Evolutionary conservation across 495 filamentous ascomycete species (phyloP).

Genomic region (Hypoxylon fuscum): DNA sequence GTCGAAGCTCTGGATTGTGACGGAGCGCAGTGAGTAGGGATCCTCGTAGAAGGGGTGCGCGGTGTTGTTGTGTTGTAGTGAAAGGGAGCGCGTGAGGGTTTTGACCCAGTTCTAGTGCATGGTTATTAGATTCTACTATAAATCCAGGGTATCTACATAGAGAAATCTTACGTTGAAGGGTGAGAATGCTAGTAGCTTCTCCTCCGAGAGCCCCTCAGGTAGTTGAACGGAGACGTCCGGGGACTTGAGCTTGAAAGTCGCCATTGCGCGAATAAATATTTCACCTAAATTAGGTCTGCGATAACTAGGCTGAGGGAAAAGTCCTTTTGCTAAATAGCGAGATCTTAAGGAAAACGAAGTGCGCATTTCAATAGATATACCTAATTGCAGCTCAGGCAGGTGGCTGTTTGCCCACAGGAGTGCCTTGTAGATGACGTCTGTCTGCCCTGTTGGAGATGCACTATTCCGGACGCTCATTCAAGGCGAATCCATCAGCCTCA

Average conservation of each 20-base stretch:
- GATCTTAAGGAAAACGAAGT: not conserved
- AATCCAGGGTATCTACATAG: not conserved
- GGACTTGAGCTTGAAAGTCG: slow-evolving; percentile 59
- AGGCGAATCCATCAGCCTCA: too few species aligned
- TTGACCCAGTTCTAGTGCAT: slow-evolving; percentile 68
- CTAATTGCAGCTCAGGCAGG: too few species aligned
- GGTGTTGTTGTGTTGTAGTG: slow-evolving; percentile 62
- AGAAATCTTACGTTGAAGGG: slow-evolving; percentile 65
- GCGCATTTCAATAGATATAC: not conserved
- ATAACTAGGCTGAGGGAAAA: not conserved
- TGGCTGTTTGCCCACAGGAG: too few species aligned
- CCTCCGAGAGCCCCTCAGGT: slow-evolving; percentile 64
- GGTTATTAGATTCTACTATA: slow-evolving; percentile 2
- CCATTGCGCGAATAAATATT: slow-evolving; percentile 39
- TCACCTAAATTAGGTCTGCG: not conserved
- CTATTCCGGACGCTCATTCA: too few species aligned
- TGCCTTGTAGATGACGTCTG: too few species aligned
- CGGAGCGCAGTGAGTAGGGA: slow-evolving; percentile 74
- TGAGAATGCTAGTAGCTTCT: slow-evolving; percentile 73
- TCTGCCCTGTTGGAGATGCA: too few species aligned
- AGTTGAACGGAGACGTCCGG: slow-evolving; percentile 63
- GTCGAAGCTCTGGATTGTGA: slow-evolving; percentile 79
- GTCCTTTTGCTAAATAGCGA: not conserved
- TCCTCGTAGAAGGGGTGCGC: slow-evolving; percentile 74
- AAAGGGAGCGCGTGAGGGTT: slow-evolving; percentile 71